Conservation (phyloP, 208 protist genomes). For the Sergeia podlipaevii region DNA sequence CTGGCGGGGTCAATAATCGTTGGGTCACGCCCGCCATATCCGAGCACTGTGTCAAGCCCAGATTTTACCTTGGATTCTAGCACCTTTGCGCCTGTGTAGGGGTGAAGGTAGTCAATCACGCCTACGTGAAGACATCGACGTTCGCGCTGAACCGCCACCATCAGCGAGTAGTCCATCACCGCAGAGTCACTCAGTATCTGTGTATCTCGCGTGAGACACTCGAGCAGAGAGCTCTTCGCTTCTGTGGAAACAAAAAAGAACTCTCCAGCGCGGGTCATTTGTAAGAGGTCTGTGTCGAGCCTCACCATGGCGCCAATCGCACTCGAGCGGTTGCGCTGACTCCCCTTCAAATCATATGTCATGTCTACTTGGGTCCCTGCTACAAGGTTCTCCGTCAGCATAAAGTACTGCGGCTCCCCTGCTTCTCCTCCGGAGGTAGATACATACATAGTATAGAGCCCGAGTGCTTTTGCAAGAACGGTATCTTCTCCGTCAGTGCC, state of each 20-base stretch:
- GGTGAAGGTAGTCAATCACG: slow-evolving; percentile 84
- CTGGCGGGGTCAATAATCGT: slow-evolving; percentile 77
- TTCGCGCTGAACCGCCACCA: slow-evolving; percentile 26
- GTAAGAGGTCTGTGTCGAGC: slow-evolving; percentile 70
- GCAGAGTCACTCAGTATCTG: slow-evolving; percentile 36
- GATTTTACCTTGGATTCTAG: slow-evolving; percentile 85
- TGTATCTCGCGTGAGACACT: slow-evolving; percentile 46
- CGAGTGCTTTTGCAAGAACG: slow-evolving; percentile 4
- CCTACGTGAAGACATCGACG: slow-evolving; percentile 25
- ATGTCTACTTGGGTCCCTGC: slow-evolving; percentile 6
- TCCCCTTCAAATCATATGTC: slow-evolving; percentile 81
- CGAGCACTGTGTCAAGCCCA: slow-evolving; percentile 70
- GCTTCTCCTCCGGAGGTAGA: background rate
- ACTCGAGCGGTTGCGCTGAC: slow-evolving; percentile 73
- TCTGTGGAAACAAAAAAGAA: slow-evolving; percentile 65
- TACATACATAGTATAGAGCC: slow-evolving; percentile 1
- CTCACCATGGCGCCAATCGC: slow-evolving; percentile 44
- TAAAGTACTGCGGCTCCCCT: slow-evolving; percentile 48
- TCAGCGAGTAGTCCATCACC: slow-evolving; percentile 84
- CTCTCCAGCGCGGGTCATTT: slow-evolving; percentile 21
- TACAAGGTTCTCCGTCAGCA: slow-evolving; percentile 60
- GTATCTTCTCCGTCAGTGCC: background rate
- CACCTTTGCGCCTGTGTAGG: slow-evolving; percentile 71
- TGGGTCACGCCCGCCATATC: slow-evolving; percentile 42
- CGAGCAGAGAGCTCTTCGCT: slow-evolving; percentile 47